These are phyloP conservation scores for Glarea lozoyensis DNA, from an alignment of 495 filamentous ascomycete genomes.

Conservation along the genomic window DNA sequence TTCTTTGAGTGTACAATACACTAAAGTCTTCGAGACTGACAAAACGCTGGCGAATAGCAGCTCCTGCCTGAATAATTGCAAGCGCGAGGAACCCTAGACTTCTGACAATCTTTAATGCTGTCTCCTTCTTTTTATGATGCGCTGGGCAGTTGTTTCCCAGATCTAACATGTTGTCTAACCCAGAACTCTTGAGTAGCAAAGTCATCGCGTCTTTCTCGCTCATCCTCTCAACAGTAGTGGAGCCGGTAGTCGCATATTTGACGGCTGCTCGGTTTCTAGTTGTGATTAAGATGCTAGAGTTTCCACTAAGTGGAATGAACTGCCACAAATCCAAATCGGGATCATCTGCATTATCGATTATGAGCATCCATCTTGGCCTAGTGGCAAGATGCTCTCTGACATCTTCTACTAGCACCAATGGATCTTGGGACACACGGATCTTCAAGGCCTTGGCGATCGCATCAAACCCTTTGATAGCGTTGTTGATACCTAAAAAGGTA, in stretches of 20 bases:
- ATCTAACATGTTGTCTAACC: slow-evolving; percentile 4
- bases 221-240: slow-evolving; percentile 24
- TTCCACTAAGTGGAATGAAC: slow-evolving; percentile 27
- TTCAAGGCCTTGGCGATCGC: slow-evolving; percentile 16
- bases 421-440: no score
- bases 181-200: slow-evolving; percentile 18
- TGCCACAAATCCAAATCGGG: slow-evolving; percentile 23
- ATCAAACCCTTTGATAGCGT: no score
- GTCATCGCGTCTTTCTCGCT: slow-evolving; percentile 13
- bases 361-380: slow-evolving; percentile 30
- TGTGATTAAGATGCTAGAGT: slow-evolving; percentile 32
- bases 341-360: slow-evolving; percentile 42
- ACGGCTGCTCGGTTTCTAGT: slow-evolving; percentile 27
- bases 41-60: slow-evolving; percentile 17
- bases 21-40: slow-evolving; percentile 16
- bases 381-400: slow-evolving; percentile 27
- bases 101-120: slow-evolving; percentile 13
- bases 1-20: slow-evolving; percentile 12
- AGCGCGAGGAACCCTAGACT: slow-evolving; percentile 20
- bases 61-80: slow-evolving; percentile 22
- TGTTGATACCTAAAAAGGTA: no score
- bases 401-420: slow-evolving; percentile 18
- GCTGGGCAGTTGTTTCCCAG: no score
- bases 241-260: slow-evolving; percentile 25
- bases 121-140: slow-evolving; percentile 11